phyloP scores from a whole-genome alignment of 192 early-diverging fungal species.

The Coemansia aciculifera region DNA sequence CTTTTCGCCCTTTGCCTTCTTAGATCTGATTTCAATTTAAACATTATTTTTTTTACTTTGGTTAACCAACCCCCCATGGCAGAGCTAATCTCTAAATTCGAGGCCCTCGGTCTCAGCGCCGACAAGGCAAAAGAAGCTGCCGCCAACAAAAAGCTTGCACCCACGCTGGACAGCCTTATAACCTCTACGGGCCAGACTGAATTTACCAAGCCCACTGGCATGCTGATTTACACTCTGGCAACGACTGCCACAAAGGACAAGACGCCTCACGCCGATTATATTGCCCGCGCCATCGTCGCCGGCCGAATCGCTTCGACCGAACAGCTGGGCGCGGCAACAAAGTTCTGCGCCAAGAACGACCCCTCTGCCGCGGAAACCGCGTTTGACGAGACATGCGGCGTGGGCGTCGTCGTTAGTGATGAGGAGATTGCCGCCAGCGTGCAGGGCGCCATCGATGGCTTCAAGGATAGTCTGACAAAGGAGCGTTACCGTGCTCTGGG shows the following conservation, averaged over 20 bases:
- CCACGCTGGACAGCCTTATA: slow-evolving; percentile 72
- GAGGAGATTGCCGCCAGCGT: slow-evolving; percentile 74
- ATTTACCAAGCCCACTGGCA: slow-evolving; percentile 71
- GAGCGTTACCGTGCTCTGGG: slow-evolving; percentile 88
- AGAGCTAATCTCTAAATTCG: slow-evolving; percentile 68
- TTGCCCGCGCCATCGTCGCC: slow-evolving; percentile 76
- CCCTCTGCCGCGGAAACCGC: slow-evolving; percentile 62
- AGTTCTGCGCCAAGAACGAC: slow-evolving; percentile 69
- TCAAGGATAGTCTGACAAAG: slow-evolving; percentile 70
- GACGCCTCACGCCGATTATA: slow-evolving; percentile 70
- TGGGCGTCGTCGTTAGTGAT: slow-evolving; percentile 83
- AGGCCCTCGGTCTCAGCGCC: slow-evolving; percentile 84
- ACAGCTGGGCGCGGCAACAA: slow-evolving; percentile 93
- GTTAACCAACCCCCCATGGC: slow-evolving; percentile 21
- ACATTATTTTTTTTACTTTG: slow-evolving; percentile 8
- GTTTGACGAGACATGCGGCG: slow-evolving; percentile 89
- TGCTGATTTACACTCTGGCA: slow-evolving; percentile 84
- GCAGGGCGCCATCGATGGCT: slow-evolving; percentile 60
- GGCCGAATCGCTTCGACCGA: slow-evolving; percentile 74
- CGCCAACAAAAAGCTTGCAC: slow-evolving; percentile 93
- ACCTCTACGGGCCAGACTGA: slow-evolving; percentile 62
- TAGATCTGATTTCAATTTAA: background rate
- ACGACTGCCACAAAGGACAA: slow-evolving; percentile 78
- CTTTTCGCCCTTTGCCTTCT: background rate
- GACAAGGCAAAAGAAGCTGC: slow-evolving; percentile 93